A percentile compares a stretch with the other conserved stretches of the same genome.
phyloP scores from a whole-genome alignment of 1,284 basidiomycete genomes.

The Pyrrhoderma noxium region DNA sequence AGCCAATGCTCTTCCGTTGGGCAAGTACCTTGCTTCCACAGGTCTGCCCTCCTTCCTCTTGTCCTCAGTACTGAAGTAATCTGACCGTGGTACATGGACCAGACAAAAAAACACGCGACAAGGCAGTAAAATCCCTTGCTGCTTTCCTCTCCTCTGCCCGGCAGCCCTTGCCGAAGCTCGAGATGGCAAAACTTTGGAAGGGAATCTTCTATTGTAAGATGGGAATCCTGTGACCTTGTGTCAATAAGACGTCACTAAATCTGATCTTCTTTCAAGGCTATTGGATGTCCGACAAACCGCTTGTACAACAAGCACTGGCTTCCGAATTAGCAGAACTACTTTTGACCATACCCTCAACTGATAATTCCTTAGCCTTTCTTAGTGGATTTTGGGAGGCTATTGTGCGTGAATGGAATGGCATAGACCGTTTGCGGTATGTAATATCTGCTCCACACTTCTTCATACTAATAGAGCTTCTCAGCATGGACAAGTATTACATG shows the following conservation, averaged over 20 bases:
- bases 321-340: constrained; percentile 78
- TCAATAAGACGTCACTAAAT: neutral
- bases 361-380: constrained; percentile 70
- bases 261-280: constrained; percentile 53
- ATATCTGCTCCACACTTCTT: neutral
- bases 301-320: constrained; percentile 91
- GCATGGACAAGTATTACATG: constrained; percentile 97
- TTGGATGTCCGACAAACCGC: constrained; percentile 99
- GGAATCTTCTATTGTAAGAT: constrained; percentile 93
- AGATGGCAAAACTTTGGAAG: constrained; percentile 95
- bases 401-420: constrained; percentile 86
- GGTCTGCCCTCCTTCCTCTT: constrained; percentile 53
- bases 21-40: constrained; percentile 85
- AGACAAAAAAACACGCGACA: constrained; percentile 89
- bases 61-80: too few species aligned
- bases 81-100: constrained; percentile 22
- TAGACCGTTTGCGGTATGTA: constrained; percentile 78
- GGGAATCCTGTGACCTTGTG: neutral
- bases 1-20: constrained; percentile 51
- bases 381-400: constrained; percentile 87
- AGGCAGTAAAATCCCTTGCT: constrained; percentile 74
- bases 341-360: constrained; percentile 54
- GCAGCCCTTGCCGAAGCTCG: constrained; percentile 53
- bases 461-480: constrained; percentile 27
- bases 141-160: constrained; percentile 65